Percentiles rank a stretch among this genome's conserved stretches.
Conservation (phyloP, 495 filamentous ascomycete species). For the Trichocladium uniseriatum region DNA sequence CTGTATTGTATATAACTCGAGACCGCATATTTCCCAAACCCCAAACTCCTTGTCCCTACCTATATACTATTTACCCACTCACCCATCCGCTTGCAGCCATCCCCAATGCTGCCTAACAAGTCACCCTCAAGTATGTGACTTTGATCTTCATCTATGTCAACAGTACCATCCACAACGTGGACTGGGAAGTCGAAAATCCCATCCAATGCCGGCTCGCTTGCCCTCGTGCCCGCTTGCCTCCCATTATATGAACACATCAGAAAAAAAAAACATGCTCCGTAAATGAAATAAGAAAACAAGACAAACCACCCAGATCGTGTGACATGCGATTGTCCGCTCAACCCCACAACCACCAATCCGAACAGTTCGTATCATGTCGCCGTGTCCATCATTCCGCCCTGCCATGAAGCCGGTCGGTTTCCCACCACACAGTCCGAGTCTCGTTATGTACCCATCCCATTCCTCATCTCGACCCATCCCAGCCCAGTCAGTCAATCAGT, state of each 20-base stretch:
- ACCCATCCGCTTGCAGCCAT: not conserved
- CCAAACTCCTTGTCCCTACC: constrained; percentile 4
- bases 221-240: no score
- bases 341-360: no score
- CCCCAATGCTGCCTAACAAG: no score
- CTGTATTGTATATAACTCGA: not conserved
- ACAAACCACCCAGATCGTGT: not conserved
- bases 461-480: not conserved
- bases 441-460: not conserved
- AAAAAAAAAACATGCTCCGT: not conserved
- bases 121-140: no score
- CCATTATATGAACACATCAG: constrained; percentile 4
- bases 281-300: not conserved
- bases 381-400: no score
- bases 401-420: no score
- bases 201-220: not conserved
- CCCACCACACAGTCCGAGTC: not conserved
- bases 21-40: not conserved
- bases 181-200: not conserved
- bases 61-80: not conserved
- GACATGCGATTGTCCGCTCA: no score
- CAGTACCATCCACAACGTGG: no score
- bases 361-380: no score
- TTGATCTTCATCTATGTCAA: no score
- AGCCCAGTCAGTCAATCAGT: not conserved